Evolutionary conservation across 805 yeast species (phyloP).

Genomic region (Saccharomyces eubayanus): DNA sequence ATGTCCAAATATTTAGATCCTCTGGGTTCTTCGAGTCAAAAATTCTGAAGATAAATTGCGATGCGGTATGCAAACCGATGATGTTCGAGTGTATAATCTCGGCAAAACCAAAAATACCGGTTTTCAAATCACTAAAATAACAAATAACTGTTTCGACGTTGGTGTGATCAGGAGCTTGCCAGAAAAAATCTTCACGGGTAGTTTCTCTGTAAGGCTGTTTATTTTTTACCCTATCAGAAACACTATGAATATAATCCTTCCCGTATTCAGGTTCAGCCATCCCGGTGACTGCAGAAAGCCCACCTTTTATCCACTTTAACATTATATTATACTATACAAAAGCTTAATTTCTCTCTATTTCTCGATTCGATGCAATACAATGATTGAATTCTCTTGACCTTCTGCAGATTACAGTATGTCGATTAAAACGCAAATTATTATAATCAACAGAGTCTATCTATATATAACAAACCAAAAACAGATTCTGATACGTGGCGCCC

Average conservation of each 20-base stretch:
- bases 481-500: not conserved
- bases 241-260: constrained; percentile 81
- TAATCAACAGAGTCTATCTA: not conserved
- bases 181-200: constrained; percentile 58
- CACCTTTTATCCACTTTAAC: constrained; percentile 79
- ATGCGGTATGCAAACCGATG: constrained; percentile 78
- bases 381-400: not conserved
- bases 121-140: constrained; percentile 59
- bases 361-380: not conserved
- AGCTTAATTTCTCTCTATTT: not conserved
- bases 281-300: constrained; percentile 91
- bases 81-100: constrained; percentile 92
- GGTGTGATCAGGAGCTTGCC: constrained; percentile 69
- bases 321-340: constrained; percentile 26
- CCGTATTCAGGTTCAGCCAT: constrained; percentile 97
- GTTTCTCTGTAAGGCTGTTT: constrained; percentile 54
- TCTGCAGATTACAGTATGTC: not conserved
- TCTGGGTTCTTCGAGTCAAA: constrained; percentile 33
- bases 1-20: constrained; percentile 61
- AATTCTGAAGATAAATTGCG: constrained; percentile 88
- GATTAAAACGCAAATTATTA: not conserved
- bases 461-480: not conserved
- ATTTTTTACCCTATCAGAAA: constrained; percentile 50
- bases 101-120: constrained; percentile 74
- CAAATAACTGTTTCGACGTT: constrained; percentile 95